Conservation (phyloP, 2,329 filamentous ascomycete genomes). For the Colletotrichum sp. region DNA sequence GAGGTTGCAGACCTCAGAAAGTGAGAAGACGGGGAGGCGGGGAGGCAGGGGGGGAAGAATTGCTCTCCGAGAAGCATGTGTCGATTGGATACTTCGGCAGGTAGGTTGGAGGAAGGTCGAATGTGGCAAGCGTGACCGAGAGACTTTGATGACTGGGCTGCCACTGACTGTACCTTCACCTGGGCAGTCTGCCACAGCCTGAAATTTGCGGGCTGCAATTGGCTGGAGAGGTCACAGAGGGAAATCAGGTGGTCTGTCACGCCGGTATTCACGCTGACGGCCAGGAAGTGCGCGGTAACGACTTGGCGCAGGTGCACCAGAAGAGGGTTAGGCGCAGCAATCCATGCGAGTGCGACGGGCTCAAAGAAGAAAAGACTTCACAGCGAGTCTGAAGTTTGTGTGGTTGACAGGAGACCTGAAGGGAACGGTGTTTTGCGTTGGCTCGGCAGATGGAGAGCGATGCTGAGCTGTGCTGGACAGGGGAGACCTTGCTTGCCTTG, state of each 20-base stretch:
- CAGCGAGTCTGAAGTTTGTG: conserved; percentile 10
- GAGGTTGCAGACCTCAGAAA: conserved; percentile 3
- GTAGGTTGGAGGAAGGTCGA: neutral
- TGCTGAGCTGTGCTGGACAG: neutral
- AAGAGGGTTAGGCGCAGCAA: conserved; percentile 7
- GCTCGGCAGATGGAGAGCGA: conserved; percentile 11
- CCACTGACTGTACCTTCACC: neutral
- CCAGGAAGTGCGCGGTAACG: neutral
- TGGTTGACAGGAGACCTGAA: conserved; percentile 6
- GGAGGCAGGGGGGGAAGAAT: neutral
- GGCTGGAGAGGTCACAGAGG: neutral
- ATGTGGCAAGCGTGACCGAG: conserved; percentile 10
- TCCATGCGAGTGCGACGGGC: conserved; percentile 17
- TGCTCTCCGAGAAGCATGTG: neutral
- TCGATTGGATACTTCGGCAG: conserved; percentile 10
- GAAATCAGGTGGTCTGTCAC: conserved; percentile 12
- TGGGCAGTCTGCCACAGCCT: neutral
- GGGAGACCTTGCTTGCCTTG: neutral
- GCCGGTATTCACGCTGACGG: conserved; percentile 5
- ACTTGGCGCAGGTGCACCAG: neutral
- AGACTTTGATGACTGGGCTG: neutral
- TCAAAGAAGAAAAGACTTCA: conserved; percentile 5
- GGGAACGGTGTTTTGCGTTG: conserved; percentile 19
- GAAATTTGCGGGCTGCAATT: neutral
- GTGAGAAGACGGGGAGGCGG: neutral